Evolutionary conservation across 1,284 basidiomycete genomes (phyloP), one percentile per base, ranked within the genome.

Genomic region (Mycena sp.): DNA sequence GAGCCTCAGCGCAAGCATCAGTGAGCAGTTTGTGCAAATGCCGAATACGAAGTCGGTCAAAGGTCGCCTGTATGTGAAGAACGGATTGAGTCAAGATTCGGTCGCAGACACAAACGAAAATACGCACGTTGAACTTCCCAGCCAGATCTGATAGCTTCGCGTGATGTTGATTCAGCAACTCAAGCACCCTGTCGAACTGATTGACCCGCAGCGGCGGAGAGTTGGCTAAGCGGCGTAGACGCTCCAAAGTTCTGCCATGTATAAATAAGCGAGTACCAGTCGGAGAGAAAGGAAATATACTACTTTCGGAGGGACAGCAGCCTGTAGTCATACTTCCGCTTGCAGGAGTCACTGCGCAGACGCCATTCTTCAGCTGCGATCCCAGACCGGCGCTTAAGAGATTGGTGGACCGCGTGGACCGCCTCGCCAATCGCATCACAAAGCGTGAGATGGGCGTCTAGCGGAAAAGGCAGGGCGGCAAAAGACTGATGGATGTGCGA

Each of bases 131-230:
- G 23, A 69, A 65, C 58, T 69, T 67, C 23, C 45, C 50, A 1
- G 65, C 68, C 7, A 67, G 44, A 46, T 69, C 65, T 12, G 60
- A 51, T 25, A 69, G 46, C 51, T 69, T 69, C 21, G 63, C 55
- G 30, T 62, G 35, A 28, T 67, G 55, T 23, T 63, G 52, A 19
- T 53, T 40, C 23, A 69, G 51, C 30, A 67, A 51, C 1, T 58
- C 45, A 19, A 63, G 44, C 23, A 67, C 26, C 12, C 41, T 32
- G 16, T 55, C 44, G 19, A 67, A 28, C 17, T 53, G 62, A 21
- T 28, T 51, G 11, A 53, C 48, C 2, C 61, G 54, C 9, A 35
- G 32, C 9, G 55, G 61, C 16, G 52, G 40, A 25, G 43, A n/a
- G 19, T 21, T 16, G 19, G 57, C 58, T 12, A 64, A 41, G 28